Evolutionary conservation across 345 rosid genomes (phyloP).

Genomic region (Arabis hirsuta): DNA sequence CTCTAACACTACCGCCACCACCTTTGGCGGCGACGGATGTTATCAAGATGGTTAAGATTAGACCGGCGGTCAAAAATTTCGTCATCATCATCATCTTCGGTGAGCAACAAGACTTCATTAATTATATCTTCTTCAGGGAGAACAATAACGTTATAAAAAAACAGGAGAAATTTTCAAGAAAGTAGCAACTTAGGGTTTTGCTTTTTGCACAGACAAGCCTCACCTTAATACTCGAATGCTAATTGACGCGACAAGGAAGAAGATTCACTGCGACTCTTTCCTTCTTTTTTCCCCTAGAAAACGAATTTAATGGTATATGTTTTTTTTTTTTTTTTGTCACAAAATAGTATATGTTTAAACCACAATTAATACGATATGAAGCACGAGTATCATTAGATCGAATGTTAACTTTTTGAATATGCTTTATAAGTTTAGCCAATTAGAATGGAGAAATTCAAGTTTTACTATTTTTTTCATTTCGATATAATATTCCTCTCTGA

Average conservation of each 20-base stretch:
- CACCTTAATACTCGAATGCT: no score
- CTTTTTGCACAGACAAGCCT: no score
- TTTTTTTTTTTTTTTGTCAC: no score
- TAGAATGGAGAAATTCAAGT: no score
- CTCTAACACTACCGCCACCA: neutral
- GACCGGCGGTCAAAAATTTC: neutral
- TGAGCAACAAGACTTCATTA: neutral
- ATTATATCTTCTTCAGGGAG: neutral
- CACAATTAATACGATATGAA: neutral
- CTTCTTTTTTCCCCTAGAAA: neutral
- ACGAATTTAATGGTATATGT: neutral
- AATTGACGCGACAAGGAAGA: no score
- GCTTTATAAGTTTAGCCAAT: no score
- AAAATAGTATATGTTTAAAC: neutral
- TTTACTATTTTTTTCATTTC: no score
- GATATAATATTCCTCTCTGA: no score
- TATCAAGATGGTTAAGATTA: slow-evolving; percentile 1
- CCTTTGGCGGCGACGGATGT: slow-evolving; percentile 1
- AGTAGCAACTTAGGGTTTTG: no score
- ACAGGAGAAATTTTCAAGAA: no score
- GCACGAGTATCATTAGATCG: neutral
- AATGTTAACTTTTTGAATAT: no score
- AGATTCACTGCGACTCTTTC: neutral
- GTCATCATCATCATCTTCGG: neutral
- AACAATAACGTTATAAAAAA: neutral